Evolutionary conservation across 371 early-diverging fungal genomes (phyloP).

Genomic region (Mortierella sp.): DNA sequence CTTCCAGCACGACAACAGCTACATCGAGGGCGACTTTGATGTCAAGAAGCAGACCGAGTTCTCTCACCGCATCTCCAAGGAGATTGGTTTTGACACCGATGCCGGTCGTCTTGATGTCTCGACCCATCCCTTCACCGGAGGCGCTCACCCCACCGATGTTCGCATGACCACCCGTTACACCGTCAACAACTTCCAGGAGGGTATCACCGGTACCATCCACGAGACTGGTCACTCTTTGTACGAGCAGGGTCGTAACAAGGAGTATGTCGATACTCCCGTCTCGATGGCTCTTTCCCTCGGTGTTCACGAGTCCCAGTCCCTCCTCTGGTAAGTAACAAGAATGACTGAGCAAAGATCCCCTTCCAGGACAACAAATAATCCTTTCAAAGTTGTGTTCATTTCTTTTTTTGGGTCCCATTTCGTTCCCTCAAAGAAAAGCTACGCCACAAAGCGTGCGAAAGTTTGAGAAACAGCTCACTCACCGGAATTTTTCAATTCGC

Average conservation of each 20-base stretch:
- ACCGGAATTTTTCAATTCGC: neutral
- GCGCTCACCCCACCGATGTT: conserved; percentile 50
- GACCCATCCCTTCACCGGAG: conserved; percentile 58
- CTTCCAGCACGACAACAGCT: conserved; percentile 48
- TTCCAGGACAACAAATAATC: no score
- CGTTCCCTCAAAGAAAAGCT: conserved; percentile 40
- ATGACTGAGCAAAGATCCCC: no score
- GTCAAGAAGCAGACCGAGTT: conserved; percentile 53
- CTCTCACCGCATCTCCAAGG: conserved; percentile 53
- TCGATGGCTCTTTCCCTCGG: conserved; percentile 52
- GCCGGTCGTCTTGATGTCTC: conserved; percentile 56
- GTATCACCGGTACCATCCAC: conserved; percentile 56
- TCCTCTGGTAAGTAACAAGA: conserved; percentile 56
- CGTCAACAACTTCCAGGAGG: conserved; percentile 41
- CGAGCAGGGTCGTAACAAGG: conserved; percentile 57
- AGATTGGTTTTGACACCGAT: conserved; percentile 59
- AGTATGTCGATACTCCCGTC: conserved; percentile 44
- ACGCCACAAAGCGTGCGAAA: no score
- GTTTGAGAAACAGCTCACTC: no score
- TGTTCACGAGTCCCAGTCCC: conserved; percentile 58
- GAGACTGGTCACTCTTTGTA: conserved; percentile 61
- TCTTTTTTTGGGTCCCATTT: no score
- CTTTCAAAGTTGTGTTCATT: no score
- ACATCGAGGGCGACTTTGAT: conserved; percentile 45
- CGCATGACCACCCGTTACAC: conserved; percentile 61